Conservation (phyloP, 2,329 filamentous ascomycete species). For the Penicillium sp. region DNA sequence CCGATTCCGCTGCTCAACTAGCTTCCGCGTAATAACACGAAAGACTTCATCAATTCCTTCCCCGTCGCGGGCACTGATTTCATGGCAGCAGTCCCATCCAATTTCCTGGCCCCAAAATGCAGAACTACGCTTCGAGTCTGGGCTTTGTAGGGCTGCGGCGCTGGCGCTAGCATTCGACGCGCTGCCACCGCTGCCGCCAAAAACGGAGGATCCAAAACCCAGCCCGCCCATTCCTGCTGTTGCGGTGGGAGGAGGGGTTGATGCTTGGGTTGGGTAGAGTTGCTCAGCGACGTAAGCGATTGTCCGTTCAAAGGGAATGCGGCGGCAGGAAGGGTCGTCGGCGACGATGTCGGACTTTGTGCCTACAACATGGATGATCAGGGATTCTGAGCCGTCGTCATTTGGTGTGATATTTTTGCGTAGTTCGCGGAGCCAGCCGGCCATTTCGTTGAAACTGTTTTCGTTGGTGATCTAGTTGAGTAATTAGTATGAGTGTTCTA, state of each 20-base stretch:
- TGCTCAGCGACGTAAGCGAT: conserved; percentile 95
- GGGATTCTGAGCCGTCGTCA: conserved; percentile 60
- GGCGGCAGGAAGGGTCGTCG: conserved; percentile 71
- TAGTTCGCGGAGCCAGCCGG: conserved; percentile 82
- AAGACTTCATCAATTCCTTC: conserved; percentile 98
- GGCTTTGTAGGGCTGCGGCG: conserved; percentile 30
- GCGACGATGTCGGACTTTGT: conserved; percentile 91
- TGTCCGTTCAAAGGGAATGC: conserved; percentile 91
- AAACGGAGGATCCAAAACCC: conserved; percentile 15
- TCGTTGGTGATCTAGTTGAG: conserved; percentile 67
- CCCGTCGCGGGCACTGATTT: conserved; percentile 89
- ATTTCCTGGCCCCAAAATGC: conserved; percentile 80
- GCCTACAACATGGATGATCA: conserved; percentile 91
- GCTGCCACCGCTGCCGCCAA: conserved; percentile 25
- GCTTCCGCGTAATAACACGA: conserved; percentile 80
- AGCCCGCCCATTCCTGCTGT: conserved; percentile 25
- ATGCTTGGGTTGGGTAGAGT: conserved; percentile 68
- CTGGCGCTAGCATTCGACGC: conserved; percentile 27
- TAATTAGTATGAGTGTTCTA: neutral
- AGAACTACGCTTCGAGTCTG: conserved; percentile 48
- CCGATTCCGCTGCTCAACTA: conserved; percentile 67
- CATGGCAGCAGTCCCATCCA: conserved; percentile 96
- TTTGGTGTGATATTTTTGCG: conserved; percentile 68
- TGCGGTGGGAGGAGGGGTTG: conserved; percentile 67
- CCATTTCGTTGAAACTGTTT: conserved; percentile 86